A percentile compares a stretch with the other conserved stretches of the same genome.
phyloP scores from a whole-genome alignment of 164 flowering plant genomes.

The Kingdonia uniflora region DNA sequence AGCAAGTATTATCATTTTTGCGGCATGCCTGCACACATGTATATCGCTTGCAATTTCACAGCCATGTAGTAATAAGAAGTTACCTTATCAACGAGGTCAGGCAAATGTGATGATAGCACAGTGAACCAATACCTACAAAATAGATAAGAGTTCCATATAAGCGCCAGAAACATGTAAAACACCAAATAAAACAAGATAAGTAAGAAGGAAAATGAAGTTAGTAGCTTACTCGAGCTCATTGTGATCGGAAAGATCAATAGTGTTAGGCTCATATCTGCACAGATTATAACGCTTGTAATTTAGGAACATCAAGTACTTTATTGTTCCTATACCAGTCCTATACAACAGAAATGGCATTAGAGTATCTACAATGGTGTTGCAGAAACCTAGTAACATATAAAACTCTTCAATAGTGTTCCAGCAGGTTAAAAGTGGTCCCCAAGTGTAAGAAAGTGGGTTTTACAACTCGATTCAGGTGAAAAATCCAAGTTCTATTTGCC shows the following conservation, averaged over 20 bases:
- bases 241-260: constrained; percentile 83
- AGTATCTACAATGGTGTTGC: too few species aligned
- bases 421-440: too few species aligned
- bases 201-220: not conserved
- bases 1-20: too few species aligned
- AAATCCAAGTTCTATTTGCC: too few species aligned
- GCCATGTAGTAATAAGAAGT: too few species aligned
- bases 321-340: not conserved
- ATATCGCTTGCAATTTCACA: too few species aligned
- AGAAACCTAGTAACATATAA: too few species aligned
- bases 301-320: not conserved
- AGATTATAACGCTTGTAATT: constrained; percentile 10
- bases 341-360: not conserved
- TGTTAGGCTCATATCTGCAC: constrained; percentile 94
- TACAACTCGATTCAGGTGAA: too few species aligned
- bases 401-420: too few species aligned
- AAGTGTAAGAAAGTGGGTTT: too few species aligned
- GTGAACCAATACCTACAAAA: constrained; percentile 83
- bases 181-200: not conserved
- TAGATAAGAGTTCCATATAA: constrained; percentile 12
- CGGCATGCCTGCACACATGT: too few species aligned
- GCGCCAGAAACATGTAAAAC: not conserved
- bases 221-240: constrained; percentile 80
- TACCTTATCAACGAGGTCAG: constrained; percentile 99
- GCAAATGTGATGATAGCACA: constrained; percentile 77